Evolutionary conservation across 768 basidiomycete species (phyloP), one percentile per base, ranked within the genome.

Genomic region (Clavaria fumosa): DNA sequence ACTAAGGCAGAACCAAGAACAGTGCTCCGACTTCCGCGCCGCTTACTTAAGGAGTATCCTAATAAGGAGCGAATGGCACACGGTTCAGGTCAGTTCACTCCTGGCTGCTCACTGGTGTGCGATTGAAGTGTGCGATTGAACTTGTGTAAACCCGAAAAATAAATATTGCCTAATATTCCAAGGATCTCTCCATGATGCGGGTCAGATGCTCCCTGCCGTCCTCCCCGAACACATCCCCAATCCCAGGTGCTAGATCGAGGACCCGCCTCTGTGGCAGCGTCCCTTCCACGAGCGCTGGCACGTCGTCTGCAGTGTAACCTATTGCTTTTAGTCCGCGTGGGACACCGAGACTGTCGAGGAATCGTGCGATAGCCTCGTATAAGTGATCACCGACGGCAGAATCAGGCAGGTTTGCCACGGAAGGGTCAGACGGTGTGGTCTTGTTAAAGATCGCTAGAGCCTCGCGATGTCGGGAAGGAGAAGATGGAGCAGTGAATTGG

Each of bases 401-500:
- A 53, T 89, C 85, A 0, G 85, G 71, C 35, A 90, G 75, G 24
- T 72, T 70, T 3, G 67, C 59, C 47, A 86, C 75, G 2, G 72
- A 70, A 10, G 82, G 70, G 58, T 84, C 76, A 1, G 75, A 64
- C n/a, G 64, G 53, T 18, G 66, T 74, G 0, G 73, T 74, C 39
- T 61, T 55, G 28, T 67, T 72, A 67, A 95, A 96, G 49, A 93
- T 76, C 2, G 82, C 76, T 11, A 91, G 68, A 1, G 78, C 85
- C 55, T 86, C 76, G 31, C 91, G 78, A 58, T 97, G 91, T 30
- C 90, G 79, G 43, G 79, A 75, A 2, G 90, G 88, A 0, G 86
- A 78, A 4, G 91, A 91, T 5, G 93, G 90, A 0, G 93, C 82
- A 5, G 93, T 96, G 58, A 91, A 96, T 50, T 81, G 74, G 69